Base-by-base conservation (phyloP, 441 rosid species). In the Monsonia emarginata region DNA sequence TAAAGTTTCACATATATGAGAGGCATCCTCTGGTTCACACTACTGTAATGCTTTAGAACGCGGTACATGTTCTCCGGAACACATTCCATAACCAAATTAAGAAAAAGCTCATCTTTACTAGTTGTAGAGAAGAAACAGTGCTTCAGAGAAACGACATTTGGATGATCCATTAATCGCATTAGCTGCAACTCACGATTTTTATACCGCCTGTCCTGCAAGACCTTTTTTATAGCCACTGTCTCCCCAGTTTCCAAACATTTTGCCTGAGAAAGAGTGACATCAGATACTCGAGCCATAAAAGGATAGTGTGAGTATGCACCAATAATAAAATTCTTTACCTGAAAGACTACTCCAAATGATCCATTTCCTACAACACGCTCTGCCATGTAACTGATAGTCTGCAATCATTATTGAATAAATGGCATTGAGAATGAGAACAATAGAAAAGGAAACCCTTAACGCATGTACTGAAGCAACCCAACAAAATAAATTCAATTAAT, bases 351-450 rank as follows among this genome's bases (percentile, higher is more conserved):
- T 30, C 99, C 99, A 75, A 94, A 94, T 1, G 99, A 91, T 42
- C 99, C 99, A 65, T 84, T 91, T 32, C 97, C 99, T 2, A 94
- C 92, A 52, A 91, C 90, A 25, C 96, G 86, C 84, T 94, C 98
- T 38, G 99, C 97, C 99, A 91, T 94, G 78, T 89, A 94, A 75
- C 97, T 91, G 73, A 94, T 89, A 0, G 97, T 94, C 96, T 94
- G 75, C 65, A 63, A 72, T 44, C 0, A 36, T 26, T 71, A 73
- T 65, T 26, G n/a, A n/a, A n/a, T n/a, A 48, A 5, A 18, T 19
- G 26, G 56, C 6, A 25, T 48, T 48, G 28, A 31, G 16, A 46
- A 25, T 0, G 21, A 71, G 27, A 63, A 40, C 26, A 36, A 69
- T 25, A 19, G 63, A 58, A 65, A 46, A 36, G 44, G 42, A 73